These are phyloP conservation scores for Alternaria longipes DNA, from an alignment of 2,329 filamentous ascomycete species.

Conservation along the genomic window DNA sequence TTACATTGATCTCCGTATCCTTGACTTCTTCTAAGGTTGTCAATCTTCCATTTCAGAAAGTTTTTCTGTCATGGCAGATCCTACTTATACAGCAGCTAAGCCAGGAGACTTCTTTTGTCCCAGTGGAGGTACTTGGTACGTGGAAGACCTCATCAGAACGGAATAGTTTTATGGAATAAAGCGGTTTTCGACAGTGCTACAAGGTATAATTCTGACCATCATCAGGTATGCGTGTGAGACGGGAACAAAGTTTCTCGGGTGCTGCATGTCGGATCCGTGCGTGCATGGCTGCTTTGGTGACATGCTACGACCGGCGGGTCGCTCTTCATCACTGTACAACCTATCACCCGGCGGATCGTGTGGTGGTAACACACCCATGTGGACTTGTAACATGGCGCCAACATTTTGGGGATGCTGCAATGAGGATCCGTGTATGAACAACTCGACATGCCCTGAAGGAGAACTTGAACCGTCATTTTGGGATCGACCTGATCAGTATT, in stretches of 20 bases:
- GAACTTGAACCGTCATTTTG: conserved; percentile 34
- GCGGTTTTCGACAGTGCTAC: not conserved
- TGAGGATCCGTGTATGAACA: conserved; percentile 44
- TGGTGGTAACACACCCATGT: conserved; percentile 36
- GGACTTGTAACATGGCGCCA: conserved; percentile 42
- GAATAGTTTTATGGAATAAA: rapidly evolving
- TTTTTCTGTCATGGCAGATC: not conserved
- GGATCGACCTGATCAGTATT: conserved; percentile 23
- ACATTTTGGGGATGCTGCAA: conserved; percentile 51
- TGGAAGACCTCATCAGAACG: not conserved
- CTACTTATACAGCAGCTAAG: conserved; percentile 12
- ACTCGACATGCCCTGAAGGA: conserved; percentile 33
- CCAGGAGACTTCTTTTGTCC: conserved; percentile 27
- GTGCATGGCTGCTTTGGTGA: conserved; percentile 42
- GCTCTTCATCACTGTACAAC: conserved; percentile 38
- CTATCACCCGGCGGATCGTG: conserved; percentile 43
- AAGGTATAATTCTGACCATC: rapidly evolving
- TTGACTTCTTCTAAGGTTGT: not conserved
- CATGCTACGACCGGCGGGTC: conserved; percentile 41
- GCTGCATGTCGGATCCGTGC: conserved; percentile 49
- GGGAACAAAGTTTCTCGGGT: conserved; percentile 47
- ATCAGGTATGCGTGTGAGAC: conserved; percentile 23
- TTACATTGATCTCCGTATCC: not conserved
- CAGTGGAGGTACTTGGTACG: conserved; percentile 22
- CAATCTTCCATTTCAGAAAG: not conserved